phyloP scores from a whole-genome alignment of 2,329 filamentous ascomycete genomes.

The Mariannaea elegans region DNA sequence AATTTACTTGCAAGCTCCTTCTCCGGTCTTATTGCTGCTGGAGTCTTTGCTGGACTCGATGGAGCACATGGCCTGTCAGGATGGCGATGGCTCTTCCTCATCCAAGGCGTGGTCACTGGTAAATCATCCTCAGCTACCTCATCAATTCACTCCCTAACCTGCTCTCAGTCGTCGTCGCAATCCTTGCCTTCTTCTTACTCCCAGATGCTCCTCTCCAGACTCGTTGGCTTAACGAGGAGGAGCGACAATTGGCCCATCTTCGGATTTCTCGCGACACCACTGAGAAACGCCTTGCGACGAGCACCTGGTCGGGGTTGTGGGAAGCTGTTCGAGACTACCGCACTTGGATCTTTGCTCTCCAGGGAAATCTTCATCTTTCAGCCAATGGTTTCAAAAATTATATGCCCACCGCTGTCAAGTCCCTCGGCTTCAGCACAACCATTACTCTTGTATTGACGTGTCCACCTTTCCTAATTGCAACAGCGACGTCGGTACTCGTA shows the following conservation, averaged over 20 bases:
- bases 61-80: slow-evolving; percentile 37
- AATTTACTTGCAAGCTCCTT: slow-evolving; percentile 50
- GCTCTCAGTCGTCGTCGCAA: slow-evolving; percentile 28
- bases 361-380: slow-evolving; percentile 16
- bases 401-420: slow-evolving; percentile 51
- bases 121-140: slow-evolving; percentile 11
- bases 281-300: slow-evolving; percentile 44
- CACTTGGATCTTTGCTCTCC: slow-evolving; percentile 39
- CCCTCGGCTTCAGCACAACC: slow-evolving; percentile 56
- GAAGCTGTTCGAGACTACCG: slow-evolving; percentile 38
- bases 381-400: slow-evolving; percentile 46
- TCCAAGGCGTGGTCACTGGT: slow-evolving; percentile 9
- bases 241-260: slow-evolving; percentile 53
- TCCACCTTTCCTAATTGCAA: slow-evolving; percentile 59
- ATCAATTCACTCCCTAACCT: slow-evolving; percentile 27
- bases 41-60: slow-evolving; percentile 48
- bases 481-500: slow-evolving; percentile 28
- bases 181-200: slow-evolving; percentile 46
- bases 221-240: slow-evolving; percentile 46
- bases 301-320: slow-evolving; percentile 42
- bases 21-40: slow-evolving; percentile 55
- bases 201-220: slow-evolving; percentile 52
- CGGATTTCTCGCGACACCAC: slow-evolving; percentile 47
- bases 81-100: slow-evolving; percentile 41
- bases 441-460: slow-evolving; percentile 60